Evolutionary conservation across 805 yeast genomes (phyloP).

Genomic region (Clavispora fructus): DNA sequence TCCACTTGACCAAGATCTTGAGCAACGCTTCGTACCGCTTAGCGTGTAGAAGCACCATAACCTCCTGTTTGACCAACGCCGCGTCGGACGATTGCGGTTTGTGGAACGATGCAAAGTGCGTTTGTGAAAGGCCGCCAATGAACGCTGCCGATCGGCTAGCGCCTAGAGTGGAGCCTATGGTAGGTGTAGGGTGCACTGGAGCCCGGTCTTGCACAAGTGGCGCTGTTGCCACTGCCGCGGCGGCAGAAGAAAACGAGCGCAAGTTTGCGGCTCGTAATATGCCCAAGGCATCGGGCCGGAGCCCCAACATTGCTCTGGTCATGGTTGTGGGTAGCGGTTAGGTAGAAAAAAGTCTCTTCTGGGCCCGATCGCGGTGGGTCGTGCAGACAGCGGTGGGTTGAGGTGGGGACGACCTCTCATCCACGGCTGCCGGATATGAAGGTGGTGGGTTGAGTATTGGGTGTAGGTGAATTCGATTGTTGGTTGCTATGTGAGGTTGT

Average conservation of each 20-base stretch:
- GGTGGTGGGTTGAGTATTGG: no score
- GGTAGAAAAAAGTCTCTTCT: background rate
- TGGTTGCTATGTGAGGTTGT: background rate
- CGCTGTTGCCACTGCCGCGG: constrained; percentile 1
- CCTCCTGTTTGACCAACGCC: constrained; percentile 3
- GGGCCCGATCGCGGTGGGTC: background rate
- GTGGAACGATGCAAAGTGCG: constrained; percentile 1
- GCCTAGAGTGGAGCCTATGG: background rate
- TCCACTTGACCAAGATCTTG: constrained; percentile 7
- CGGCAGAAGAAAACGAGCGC: background rate
- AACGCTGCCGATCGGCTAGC: background rate
- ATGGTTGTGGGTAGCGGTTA: background rate
- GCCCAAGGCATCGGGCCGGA: background rate
- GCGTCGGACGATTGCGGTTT: background rate
- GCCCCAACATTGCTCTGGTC: background rate
- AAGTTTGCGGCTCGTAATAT: background rate
- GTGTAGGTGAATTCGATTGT: no score
- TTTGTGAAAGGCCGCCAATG: background rate
- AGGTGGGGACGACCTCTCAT: background rate
- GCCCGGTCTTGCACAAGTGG: background rate
- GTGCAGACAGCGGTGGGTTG: background rate
- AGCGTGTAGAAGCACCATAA: constrained; percentile 5
- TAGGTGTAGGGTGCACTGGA: background rate
- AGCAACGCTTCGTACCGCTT: constrained; percentile 7
- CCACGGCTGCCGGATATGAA: no score